Conservation (phyloP, 164 flowering plant species). For the Piper longum region DNA sequence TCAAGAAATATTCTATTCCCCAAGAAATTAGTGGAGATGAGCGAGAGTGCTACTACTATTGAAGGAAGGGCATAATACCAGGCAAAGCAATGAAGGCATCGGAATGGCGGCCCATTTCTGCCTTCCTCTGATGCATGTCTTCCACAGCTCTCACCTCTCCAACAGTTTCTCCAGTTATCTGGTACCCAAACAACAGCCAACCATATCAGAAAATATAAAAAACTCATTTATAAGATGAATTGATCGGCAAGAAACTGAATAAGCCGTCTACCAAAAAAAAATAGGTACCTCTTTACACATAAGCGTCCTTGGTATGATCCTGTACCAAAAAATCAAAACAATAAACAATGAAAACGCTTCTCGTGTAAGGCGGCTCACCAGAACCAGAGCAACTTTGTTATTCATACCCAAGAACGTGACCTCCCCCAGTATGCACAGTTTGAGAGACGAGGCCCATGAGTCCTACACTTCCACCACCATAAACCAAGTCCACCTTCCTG, state of each 20-base stretch:
- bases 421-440: conserved; percentile 26
- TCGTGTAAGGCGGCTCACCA: too few relatives aligned
- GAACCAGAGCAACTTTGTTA: too few relatives aligned
- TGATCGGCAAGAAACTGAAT: background rate
- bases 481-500: conserved; percentile 24
- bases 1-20: too few relatives aligned
- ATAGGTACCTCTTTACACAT: conserved; percentile 24
- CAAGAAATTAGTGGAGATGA: too few relatives aligned
- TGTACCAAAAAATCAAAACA: conserved; percentile 3
- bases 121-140: conserved; percentile 33
- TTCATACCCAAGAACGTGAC: conserved; percentile 30
- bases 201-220: background rate
- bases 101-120: conserved; percentile 32
- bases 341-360: too few relatives aligned
- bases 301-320: conserved; percentile 29
- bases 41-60: conserved; percentile 11
- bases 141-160: conserved; percentile 26
- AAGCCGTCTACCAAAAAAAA: background rate
- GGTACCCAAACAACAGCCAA: background rate
- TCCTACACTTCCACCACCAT: conserved; percentile 36
- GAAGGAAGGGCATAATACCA: conserved; percentile 4
- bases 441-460: conserved; percentile 37
- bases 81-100: conserved; percentile 29
- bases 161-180: conserved; percentile 28
- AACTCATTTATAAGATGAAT: background rate